Percentiles rank a stretch among this genome's conserved stretches.
phyloP scores from a whole-genome alignment of 202 grass and related monocot genomes.

The Digitaria exilis region DNA sequence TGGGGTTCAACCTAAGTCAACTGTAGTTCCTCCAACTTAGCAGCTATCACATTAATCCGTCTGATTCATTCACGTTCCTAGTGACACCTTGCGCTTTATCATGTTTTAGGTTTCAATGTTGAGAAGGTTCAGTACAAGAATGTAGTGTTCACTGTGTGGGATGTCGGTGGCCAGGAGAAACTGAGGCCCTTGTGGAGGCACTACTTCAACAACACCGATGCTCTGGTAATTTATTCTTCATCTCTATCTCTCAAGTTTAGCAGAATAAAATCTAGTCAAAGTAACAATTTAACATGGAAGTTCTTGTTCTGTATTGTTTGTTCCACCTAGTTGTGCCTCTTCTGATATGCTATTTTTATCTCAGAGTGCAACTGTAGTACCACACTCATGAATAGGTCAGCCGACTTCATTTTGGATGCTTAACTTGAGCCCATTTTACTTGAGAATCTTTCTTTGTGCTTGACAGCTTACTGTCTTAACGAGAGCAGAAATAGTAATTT shows the following conservation, averaged over 20 bases:
- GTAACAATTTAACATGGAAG: not conserved
- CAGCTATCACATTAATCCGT: not conserved
- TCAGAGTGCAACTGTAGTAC: not conserved
- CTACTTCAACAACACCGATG: constrained; percentile 98
- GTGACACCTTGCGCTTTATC: not conserved
- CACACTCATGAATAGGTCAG: not conserved
- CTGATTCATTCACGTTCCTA: not conserved
- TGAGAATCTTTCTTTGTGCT: constrained; percentile 11
- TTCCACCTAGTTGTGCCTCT: not conserved
- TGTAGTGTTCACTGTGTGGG: constrained; percentile 99
- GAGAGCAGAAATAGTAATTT: not conserved
- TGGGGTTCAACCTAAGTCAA: not conserved
- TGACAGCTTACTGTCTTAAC: not conserved
- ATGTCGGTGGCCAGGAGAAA: constrained; percentile 99
- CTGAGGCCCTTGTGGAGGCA: constrained; percentile 97
- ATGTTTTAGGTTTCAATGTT: constrained; percentile 82
- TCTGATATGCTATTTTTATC: not conserved
- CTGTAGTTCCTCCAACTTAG: not conserved
- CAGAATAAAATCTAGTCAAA: not conserved
- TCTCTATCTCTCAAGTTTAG: constrained; percentile 17
- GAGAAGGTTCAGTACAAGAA: constrained; percentile 99
- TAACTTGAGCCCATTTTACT: not conserved
- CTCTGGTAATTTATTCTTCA: constrained; percentile 60
- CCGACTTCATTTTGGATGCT: not conserved
- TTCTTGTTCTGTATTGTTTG: constrained; percentile 5